Conservation (phyloP, 2,329 filamentous ascomycete species). For the Calonectria pseudoreteaudii region DNA sequence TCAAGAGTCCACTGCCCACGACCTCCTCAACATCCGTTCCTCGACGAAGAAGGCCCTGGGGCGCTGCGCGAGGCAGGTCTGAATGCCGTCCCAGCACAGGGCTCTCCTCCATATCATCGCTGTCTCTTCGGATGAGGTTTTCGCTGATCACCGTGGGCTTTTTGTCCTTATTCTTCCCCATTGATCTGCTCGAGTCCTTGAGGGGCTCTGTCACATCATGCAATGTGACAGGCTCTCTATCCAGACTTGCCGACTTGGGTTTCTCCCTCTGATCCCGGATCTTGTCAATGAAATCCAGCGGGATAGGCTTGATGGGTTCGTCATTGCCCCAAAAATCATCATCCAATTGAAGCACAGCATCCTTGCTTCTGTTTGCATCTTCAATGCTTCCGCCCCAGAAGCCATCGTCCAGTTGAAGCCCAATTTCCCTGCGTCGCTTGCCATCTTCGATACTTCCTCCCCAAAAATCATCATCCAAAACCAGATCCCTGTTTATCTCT, state of each 20-base stretch:
- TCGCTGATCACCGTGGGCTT: slow-evolving; percentile 28
- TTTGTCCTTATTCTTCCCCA: slow-evolving; percentile 23
- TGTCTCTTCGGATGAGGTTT: slow-evolving; percentile 36
- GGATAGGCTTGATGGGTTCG: slow-evolving; percentile 23
- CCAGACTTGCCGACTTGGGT: slow-evolving; percentile 1
- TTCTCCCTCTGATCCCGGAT: slow-evolving; percentile 6
- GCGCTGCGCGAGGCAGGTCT: slow-evolving; percentile 28
- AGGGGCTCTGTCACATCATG: not conserved
- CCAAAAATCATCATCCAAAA: slow-evolving; percentile 45
- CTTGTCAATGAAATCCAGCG: slow-evolving; percentile 19
- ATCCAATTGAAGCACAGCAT: not conserved
- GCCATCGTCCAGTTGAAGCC: not conserved
- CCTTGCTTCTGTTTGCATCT: not conserved
- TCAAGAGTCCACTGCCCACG: slow-evolving; percentile 44
- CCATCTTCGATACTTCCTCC: slow-evolving; percentile 30
- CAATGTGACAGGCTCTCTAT: not conserved
- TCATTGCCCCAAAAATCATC: slow-evolving; percentile 46
- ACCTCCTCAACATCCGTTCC: slow-evolving; percentile 47
- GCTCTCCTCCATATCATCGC: slow-evolving; percentile 50
- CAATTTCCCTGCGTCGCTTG: slow-evolving; percentile 2
- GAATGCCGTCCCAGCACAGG: slow-evolving; percentile 50
- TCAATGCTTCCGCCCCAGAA: not conserved
- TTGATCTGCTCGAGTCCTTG: slow-evolving; percentile 3
- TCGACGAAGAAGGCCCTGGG: slow-evolving; percentile 45
- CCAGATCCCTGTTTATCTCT: slow-evolving; percentile 11